A percentile compares a stretch with the other conserved stretches of the same genome.
Evolutionary conservation across 108 stramenopile genomes (phyloP).

Genomic region (Tribonema minus): DNA sequence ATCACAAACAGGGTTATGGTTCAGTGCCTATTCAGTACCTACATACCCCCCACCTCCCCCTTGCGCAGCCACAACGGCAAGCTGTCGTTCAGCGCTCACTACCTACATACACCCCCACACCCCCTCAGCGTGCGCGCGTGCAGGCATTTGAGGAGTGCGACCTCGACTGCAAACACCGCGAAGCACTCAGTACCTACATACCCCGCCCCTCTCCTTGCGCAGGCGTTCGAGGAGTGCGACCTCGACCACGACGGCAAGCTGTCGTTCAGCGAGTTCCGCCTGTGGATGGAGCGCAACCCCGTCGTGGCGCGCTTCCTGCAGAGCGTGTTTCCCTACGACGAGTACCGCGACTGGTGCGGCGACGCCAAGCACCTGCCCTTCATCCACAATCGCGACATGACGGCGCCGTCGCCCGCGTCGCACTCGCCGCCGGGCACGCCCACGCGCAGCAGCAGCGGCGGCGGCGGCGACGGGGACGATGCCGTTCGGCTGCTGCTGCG

Average conservation of each 20-base stretch:
- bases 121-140: not conserved
- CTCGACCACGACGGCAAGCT: constrained; percentile 57
- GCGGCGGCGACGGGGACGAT: not conserved
- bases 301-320: constrained; percentile 46
- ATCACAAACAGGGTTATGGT: too few relatives aligned
- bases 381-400: constrained; percentile 39
- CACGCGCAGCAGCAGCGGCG: not conserved
- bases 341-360: constrained; percentile 29
- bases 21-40: too few relatives aligned
- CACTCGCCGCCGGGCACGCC: not conserved
- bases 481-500: not conserved
- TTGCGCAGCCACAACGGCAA: constrained; percentile 48
- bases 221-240: constrained; percentile 56
- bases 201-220: not conserved
- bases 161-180: not conserved
- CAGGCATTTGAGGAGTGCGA: not conserved
- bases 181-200: not conserved
- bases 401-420: not conserved
- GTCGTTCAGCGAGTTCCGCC: constrained; percentile 50
- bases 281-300: constrained; percentile 49
- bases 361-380: constrained; percentile 38
- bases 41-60: not conserved
- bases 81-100: constrained; percentile 44
- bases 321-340: constrained; percentile 48
- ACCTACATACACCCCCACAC: not conserved